Percentiles rank a stretch among this genome's conserved stretches.
phyloP scores from a whole-genome alignment of 2,329 filamentous ascomycete species.

The Emmonsia crescens region DNA sequence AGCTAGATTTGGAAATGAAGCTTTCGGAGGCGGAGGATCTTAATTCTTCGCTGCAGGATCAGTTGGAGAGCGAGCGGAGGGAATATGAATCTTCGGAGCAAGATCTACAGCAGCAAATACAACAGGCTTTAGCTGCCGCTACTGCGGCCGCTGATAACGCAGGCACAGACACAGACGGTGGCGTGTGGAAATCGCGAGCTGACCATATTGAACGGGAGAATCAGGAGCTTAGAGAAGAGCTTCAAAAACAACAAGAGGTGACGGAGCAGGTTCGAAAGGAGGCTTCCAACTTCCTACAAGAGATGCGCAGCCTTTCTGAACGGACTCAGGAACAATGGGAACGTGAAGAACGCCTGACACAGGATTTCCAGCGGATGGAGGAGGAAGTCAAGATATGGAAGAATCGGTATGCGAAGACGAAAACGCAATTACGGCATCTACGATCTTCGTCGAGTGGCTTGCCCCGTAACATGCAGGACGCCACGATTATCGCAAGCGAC shows the following conservation, averaged over 20 bases:
- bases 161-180: constrained; percentile 29
- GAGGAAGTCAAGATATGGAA: constrained; percentile 83
- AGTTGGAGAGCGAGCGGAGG: constrained; percentile 61
- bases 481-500: constrained; percentile 48
- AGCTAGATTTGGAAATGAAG: constrained; percentile 58
- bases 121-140: constrained; percentile 19
- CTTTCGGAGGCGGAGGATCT: constrained; percentile 62
- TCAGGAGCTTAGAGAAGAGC: constrained; percentile 51
- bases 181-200: constrained; percentile 52
- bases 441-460: constrained; percentile 71
- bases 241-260: constrained; percentile 65
- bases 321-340: constrained; percentile 70
- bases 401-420: constrained; percentile 73
- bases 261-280: constrained; percentile 81
- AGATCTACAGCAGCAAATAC: constrained; percentile 54
- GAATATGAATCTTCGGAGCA: constrained; percentile 56
- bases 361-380: constrained; percentile 65
- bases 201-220: constrained; percentile 50
- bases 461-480: constrained; percentile 35
- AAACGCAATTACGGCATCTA: constrained; percentile 74
- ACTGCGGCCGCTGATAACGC: neutral
- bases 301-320: constrained; percentile 80
- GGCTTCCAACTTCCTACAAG: constrained; percentile 68
- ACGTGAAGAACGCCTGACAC: constrained; percentile 66
- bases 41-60: constrained; percentile 68